Percentiles rank a stretch among this genome's conserved stretches.
phyloP scores from a whole-genome alignment of 768 basidiomycete genomes.

The Hypsizygus marmoreus region DNA sequence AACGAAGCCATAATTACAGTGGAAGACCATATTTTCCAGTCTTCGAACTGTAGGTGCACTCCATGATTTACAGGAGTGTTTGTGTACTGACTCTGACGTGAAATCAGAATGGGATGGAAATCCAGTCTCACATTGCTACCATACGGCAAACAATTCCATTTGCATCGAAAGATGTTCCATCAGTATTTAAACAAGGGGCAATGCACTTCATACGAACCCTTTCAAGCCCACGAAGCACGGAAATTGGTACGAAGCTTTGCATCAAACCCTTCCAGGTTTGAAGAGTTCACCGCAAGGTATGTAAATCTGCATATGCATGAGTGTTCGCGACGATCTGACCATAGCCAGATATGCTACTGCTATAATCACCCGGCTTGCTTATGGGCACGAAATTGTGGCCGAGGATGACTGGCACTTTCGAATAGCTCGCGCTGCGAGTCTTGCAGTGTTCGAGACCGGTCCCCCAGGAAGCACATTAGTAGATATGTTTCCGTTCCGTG shows the following conservation, averaged over 20 bases:
- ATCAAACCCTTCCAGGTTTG: not conserved
- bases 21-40: slow-evolving; percentile 10
- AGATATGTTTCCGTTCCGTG: slow-evolving; percentile 20
- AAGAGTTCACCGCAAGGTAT: not conserved
- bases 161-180: slow-evolving; percentile 13
- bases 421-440: slow-evolving; percentile 7
- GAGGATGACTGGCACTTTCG: slow-evolving; percentile 16
- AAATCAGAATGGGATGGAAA: slow-evolving; percentile 6
- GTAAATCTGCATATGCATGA: not conserved
- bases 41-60: slow-evolving; percentile 10
- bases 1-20: slow-evolving; percentile 13
- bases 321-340: not conserved
- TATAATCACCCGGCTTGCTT: slow-evolving; percentile 15
- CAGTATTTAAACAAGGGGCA: slow-evolving; percentile 7
- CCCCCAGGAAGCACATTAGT: slow-evolving; percentile 12
- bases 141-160: slow-evolving; percentile 8
- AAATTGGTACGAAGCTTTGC: slow-evolving; percentile 3
- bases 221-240: slow-evolving; percentile 9
- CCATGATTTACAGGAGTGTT: no score
- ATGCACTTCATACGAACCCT: slow-evolving; percentile 5
- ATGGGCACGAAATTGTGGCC: slow-evolving; percentile 15
- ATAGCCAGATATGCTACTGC: slow-evolving; percentile 15
- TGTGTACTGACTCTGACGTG: not conserved
- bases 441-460: slow-evolving; percentile 4
- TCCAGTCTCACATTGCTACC: slow-evolving; percentile 2